Evolutionary conservation across 257 asterid genomes (phyloP), one percentile per base, ranked within the genome.

Genomic region (Ocimum tenuiflorum): DNA sequence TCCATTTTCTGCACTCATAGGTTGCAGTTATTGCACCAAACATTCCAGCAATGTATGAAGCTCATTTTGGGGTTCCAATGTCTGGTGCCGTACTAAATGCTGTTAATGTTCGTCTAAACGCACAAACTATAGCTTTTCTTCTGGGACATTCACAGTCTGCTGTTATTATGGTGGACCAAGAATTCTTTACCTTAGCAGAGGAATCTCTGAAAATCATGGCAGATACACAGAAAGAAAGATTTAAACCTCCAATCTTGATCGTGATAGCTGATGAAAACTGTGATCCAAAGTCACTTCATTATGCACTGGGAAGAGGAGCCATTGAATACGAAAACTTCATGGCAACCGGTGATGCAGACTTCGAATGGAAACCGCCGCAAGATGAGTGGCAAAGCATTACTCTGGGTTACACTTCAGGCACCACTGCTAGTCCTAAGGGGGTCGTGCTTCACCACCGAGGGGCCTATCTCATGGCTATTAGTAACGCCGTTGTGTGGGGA

Each of bases 321-420:
- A 61, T 87, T 9, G 97, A 89, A 39, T 91, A 91, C 20, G 98
- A 91, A 70, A 81, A 82, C 52, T 88, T 91, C 69, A 65, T 91
- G 67, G 94, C 77, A 77, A 80, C 91, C 12, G 98, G 98, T 15
- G 92, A 87, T 53, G 82, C 81, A 0, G 58, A 82, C 45, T 91
- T 83, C 45, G 83, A 59, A 3, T 91, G 98, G 98, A 83, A 76
- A 29, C 91, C 91, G 14, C 98, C 98, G 1, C 73, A 81, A 58
- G 98, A 91, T 48, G 98, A 91, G 83, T 91, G 98, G 98, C 94
- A 91, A 7, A 91, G 96, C 75, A 91, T 91, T 58, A 73, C 98
- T 31, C 73, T 91, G 67, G 96, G 96, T 24, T 91, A 91, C 72
- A 91, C 98, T 31, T 91, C 98, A 0, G 98, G 98, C 27, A 91